Conservation (phyloP, 2,329 filamentous ascomycete species). For the Cytospora leucostoma region DNA sequence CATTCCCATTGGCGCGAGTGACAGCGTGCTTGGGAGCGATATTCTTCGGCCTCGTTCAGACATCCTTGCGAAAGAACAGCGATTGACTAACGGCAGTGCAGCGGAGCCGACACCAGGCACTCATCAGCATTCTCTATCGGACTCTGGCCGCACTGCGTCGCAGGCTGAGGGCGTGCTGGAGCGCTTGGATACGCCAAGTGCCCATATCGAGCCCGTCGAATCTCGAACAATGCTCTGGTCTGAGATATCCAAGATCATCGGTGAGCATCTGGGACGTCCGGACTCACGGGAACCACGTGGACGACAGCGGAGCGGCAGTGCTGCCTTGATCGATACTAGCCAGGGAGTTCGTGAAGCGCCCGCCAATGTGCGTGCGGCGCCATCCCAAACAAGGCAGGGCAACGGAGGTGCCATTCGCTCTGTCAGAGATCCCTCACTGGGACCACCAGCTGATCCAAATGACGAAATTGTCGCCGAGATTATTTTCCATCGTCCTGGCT, state of each 20-base stretch:
- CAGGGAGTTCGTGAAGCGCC: neutral
- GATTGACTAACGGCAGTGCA: neutral
- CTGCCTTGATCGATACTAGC: neutral
- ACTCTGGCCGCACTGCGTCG: neutral
- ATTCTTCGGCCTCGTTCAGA: neutral
- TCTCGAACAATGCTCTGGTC: constrained; percentile 21
- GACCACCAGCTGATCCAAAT: constrained; percentile 6
- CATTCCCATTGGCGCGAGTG: constrained; percentile 35
- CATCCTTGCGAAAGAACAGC: neutral
- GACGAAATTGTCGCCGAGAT: constrained; percentile 24
- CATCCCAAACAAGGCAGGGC: neutral
- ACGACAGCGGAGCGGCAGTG: constrained; percentile 1
- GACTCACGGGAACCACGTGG: constrained; percentile 5
- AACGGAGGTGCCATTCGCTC: constrained; percentile 9
- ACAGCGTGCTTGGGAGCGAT: constrained; percentile 31
- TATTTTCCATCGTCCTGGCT: constrained; percentile 12
- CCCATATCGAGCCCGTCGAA: constrained; percentile 19
- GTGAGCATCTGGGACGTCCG: constrained; percentile 5
- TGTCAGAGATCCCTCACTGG: constrained; percentile 14
- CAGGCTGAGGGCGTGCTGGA: no score
- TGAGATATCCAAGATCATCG: constrained; percentile 21
- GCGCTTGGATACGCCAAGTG: no score
- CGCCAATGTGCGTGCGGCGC: neutral
- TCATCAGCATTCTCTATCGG: neutral
- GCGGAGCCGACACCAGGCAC: neutral